Percentiles rank a stretch among this genome's conserved stretches.
phyloP scores from a whole-genome alignment of 208 protist species.

The Leishmania aethiopica region DNA sequence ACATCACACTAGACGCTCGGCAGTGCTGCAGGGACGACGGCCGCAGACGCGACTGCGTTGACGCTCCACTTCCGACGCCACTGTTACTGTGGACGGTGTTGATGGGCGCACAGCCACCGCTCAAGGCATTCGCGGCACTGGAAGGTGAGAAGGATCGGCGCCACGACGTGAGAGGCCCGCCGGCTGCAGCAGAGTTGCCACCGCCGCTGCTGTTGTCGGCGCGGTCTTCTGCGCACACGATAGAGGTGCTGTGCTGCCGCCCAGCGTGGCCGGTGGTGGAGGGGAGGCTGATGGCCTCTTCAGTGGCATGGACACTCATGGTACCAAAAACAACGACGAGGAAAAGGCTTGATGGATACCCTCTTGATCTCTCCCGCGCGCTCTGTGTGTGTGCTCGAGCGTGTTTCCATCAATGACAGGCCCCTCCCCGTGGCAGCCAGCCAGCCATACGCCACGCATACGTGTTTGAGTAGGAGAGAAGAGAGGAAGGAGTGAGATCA shows the following conservation, averaged over 20 bases:
- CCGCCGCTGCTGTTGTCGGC: conserved; percentile 3
- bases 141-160: neutral
- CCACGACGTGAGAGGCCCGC: conserved; percentile 1
- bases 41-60: conserved; percentile 12
- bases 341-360: neutral
- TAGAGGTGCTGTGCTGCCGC: conserved; percentile 24
- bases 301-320: conserved; percentile 1
- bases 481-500: neutral
- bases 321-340: neutral
- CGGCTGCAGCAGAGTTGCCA: neutral
- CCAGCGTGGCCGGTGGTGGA: conserved; percentile 4
- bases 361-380: neutral
- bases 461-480: neutral
- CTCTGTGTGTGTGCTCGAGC: neutral
- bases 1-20: conserved; percentile 7
- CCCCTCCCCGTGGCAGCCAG: neutral
- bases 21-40: conserved; percentile 20
- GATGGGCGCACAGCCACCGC: neutral
- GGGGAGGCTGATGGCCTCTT: conserved; percentile 6
- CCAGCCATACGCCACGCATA: conserved; percentile 2
- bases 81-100: neutral
- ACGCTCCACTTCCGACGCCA: neutral
- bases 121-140: neutral
- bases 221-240: conserved; percentile 12
- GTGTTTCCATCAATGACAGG: neutral